A percentile compares a stretch with the other conserved stretches of the same genome.
Evolutionary conservation across 768 basidiomycete genomes (phyloP).

Genomic region (Termitomyces eurrhizus): DNA sequence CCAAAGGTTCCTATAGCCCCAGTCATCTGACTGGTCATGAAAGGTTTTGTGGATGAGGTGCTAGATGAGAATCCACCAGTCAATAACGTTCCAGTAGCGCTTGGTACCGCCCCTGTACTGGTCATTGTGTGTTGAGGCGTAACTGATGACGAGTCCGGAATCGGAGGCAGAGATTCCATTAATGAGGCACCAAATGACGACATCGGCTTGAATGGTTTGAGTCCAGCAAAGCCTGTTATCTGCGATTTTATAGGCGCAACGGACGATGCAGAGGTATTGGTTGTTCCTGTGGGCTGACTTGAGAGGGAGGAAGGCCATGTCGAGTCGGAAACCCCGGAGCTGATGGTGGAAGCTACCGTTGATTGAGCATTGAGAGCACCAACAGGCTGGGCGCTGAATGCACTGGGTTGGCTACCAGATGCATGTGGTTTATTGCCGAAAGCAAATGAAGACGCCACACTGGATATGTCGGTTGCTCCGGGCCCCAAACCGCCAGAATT

Average conservation of each 20-base stretch:
- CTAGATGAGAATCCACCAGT: conserved; percentile 12
- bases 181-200: conserved; percentile 77
- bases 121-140: conserved; percentile 40
- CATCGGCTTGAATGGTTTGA: conserved; percentile 82
- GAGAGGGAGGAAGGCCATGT: conserved; percentile 44
- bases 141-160: conserved; percentile 53
- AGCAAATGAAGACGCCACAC: conserved; percentile 72
- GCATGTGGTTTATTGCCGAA: conserved; percentile 31
- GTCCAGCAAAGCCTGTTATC: conserved; percentile 49
- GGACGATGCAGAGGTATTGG: conserved; percentile 22
- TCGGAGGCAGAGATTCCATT: conserved; percentile 69
- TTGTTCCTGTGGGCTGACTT: conserved; percentile 48
- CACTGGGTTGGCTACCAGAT: neutral
- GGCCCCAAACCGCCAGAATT: conserved; percentile 35
- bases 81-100: conserved; percentile 11
- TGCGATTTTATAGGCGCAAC: conserved; percentile 37
- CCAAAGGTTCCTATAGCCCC: conserved; percentile 33
- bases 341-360: conserved; percentile 32
- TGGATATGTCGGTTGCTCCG: conserved; percentile 55
- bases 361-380: conserved; percentile 25
- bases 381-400: neutral
- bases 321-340: conserved; percentile 45
- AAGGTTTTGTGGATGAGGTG: conserved; percentile 13
- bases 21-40: conserved; percentile 32
- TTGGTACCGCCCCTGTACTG: conserved; percentile 11